A percentile compares a stretch with the other conserved stretches of the same genome.
phyloP scores from a whole-genome alignment of 2,329 filamentous ascomycete genomes.

The Ophiostoma sp. region DNA sequence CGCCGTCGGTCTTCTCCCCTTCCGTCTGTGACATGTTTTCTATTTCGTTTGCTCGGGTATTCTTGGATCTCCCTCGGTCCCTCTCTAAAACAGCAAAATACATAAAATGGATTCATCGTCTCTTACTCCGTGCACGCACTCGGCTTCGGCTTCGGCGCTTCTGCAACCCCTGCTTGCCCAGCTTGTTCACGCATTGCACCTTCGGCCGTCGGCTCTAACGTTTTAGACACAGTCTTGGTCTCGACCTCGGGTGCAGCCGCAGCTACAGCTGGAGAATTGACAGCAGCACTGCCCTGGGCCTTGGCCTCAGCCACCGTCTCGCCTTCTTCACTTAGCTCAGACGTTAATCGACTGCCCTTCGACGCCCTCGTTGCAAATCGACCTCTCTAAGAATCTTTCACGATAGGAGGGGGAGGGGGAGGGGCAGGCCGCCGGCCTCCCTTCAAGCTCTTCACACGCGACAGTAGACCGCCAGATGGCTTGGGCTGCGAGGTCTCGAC shows the following conservation, averaged over 20 bases:
- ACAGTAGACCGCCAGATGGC: slow-evolving; percentile 60
- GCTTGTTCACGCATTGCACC: background rate
- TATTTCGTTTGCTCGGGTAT: slow-evolving; percentile 18
- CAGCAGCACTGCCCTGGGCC: background rate
- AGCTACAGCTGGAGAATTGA: background rate
- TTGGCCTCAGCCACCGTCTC: background rate
- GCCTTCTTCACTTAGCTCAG: slow-evolving; percentile 11
- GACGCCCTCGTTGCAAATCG: slow-evolving; percentile 17
- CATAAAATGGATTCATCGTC: slow-evolving; percentile 5
- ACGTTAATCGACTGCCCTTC: slow-evolving; percentile 11
- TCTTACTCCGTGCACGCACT: background rate
- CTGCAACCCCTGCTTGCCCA: background rate
- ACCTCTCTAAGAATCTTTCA: slow-evolving; percentile 27
- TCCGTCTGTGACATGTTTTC: slow-evolving; percentile 1
- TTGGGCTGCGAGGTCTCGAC: slow-evolving; percentile 35
- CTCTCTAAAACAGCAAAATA: slow-evolving; percentile 16
- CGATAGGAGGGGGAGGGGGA: slow-evolving; percentile 26
- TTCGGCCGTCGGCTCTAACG: background rate
- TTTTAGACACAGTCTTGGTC: background rate
- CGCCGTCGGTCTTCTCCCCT: background rate
- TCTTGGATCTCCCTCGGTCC: slow-evolving; percentile 15
- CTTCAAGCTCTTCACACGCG: slow-evolving; percentile 77
- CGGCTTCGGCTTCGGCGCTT: background rate
- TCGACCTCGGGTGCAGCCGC: background rate
- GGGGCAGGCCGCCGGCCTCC: slow-evolving; percentile 51